Evolutionary conservation across 495 filamentous ascomycete species (phyloP).

Genomic region (Aspergillus indologenus): DNA sequence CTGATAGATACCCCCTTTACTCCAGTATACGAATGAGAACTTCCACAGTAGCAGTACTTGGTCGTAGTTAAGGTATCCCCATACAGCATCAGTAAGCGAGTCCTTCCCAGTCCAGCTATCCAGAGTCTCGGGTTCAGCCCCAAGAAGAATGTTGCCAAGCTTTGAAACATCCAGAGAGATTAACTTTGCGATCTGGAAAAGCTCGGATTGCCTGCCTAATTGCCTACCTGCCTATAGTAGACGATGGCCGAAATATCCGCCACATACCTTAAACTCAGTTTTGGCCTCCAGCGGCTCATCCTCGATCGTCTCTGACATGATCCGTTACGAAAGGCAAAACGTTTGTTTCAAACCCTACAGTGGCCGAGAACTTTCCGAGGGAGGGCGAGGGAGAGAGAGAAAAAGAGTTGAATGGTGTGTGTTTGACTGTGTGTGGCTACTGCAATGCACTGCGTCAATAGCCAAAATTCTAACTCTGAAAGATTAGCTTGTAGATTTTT

Average conservation of each 20-base stretch:
- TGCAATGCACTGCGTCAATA: conserved; percentile 13
- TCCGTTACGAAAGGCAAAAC: not conserved
- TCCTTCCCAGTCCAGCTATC: not conserved
- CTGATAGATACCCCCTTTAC: too few relatives aligned
- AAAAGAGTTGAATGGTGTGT: too few relatives aligned
- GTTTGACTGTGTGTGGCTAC: not conserved
- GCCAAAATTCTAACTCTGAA: conserved; percentile 9
- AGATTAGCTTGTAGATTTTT: conserved; percentile 7
- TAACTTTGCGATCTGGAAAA: not conserved
- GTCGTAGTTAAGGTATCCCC: too few relatives aligned
- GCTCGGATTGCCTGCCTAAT: not conserved
- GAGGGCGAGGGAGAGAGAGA: too few relatives aligned
- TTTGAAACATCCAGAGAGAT: not conserved
- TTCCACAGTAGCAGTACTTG: too few relatives aligned
- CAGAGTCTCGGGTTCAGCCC: not conserved
- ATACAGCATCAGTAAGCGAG: conserved; percentile 3
- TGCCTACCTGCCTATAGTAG: not conserved
- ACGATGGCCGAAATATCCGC: not conserved
- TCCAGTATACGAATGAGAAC: too few relatives aligned
- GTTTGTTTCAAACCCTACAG: not conserved
- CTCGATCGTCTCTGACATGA: not conserved
- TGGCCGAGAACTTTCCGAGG: not conserved
- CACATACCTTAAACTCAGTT: not conserved
- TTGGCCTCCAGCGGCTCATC: not conserved
- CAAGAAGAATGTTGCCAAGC: not conserved